Base-by-base conservation (phyloP, 163 green algal species). In the Coccomyxa subellipsoidea region DNA sequence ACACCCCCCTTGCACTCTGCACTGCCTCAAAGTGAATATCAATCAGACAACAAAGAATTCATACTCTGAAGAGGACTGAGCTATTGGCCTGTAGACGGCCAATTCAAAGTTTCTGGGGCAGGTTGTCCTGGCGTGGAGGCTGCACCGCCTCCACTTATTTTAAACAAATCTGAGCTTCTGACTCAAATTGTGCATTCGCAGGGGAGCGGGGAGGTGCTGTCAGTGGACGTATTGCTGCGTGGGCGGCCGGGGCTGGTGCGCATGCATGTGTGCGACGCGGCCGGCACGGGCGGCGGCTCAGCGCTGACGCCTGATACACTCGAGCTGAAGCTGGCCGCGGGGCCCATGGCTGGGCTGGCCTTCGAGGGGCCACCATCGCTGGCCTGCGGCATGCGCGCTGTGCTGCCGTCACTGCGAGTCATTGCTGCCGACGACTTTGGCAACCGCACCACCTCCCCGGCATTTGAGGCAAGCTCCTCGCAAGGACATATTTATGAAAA, bases 281-380 rank as follows among this genome's bases (percentile, higher is more conserved):
- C 69, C 27, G 87, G 88, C 5, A 53, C 85, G 10, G 82, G 82
- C 3, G 84, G 85, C 29, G 38, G 53, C 0, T 87, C 85, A 0
- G 37, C 80, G 47, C 84, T 95, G 54, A 34, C 37, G 21, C 78
- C 87, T 12, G 92, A 95, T 76, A 77, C 79, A 25, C 82, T 95
- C 82, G 47, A 83, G 7, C 38, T 95, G 35, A 77, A 87, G n/a
- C 86, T 95, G 77, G 66, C 76, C 38, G 73, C 89, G 37, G 92
- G 92, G 8, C 66, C 85, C 0, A 81, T 87, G 12, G 72, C 84
- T 1, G 72, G 75, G 31, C 89, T 95, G 47, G 77, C 82, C 25
- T 84, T 93, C 9, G 90, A 93, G 34, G 84, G 81, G 9, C 83
- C 85, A 0, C 78, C 80, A 54, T 76, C 80, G 34, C 77, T 92